These are phyloP conservation scores for Sphagnum contortum DNA, from an alignment of 225 moss, liverwort and hornwort genomes.

Conservation along the genomic window DNA sequence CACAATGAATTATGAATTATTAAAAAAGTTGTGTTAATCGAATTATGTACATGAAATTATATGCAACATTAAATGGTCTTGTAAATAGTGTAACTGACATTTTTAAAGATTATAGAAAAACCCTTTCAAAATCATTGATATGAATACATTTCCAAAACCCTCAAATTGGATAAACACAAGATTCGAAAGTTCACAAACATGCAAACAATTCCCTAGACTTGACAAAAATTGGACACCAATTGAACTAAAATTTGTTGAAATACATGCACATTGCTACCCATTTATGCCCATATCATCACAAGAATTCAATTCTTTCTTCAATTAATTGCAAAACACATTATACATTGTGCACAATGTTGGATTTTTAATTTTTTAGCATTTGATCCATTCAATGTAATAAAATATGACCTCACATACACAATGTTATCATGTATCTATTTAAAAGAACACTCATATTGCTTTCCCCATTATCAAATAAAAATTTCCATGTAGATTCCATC, in stretches of 20 bases:
- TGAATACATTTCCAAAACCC: too few species aligned
- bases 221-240: too few species aligned
- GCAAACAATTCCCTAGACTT: too few species aligned
- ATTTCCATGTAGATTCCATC: background rate
- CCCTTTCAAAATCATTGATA: too few species aligned
- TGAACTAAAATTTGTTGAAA: background rate
- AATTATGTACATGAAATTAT: too few species aligned
- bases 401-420: background rate
- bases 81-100: too few species aligned
- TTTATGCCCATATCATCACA: background rate
- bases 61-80: too few species aligned
- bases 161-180: too few species aligned
- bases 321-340: background rate
- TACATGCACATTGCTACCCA: background rate
- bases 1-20: too few species aligned
- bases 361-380: background rate
- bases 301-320: background rate
- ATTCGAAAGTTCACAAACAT: too few species aligned
- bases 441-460: background rate
- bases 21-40: too few species aligned
- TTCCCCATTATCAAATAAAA: background rate
- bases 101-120: too few species aligned
- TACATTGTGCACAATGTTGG: background rate
- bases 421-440: background rate
- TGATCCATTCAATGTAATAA: background rate